A percentile compares a stretch with the other conserved stretches of the same genome.
Conservation (phyloP, 345 rosid species). For the Citrus reticulata region DNA sequence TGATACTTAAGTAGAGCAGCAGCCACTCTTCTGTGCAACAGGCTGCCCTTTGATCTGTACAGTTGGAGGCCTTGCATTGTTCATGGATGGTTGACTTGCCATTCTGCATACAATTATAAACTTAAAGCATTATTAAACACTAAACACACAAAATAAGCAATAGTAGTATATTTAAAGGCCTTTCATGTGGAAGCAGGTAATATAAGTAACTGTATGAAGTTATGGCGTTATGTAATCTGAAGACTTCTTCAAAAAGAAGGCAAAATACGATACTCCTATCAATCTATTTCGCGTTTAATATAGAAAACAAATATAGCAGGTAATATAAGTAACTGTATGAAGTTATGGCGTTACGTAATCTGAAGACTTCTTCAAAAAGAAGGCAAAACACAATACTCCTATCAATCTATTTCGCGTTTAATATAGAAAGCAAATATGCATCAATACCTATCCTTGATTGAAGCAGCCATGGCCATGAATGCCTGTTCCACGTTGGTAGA, state of each 20-base stretch:
- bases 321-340: too few species aligned
- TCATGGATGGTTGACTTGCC: constrained; percentile 77
- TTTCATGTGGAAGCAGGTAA: not conserved
- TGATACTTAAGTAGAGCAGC: constrained; percentile 56
- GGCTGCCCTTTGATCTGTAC: constrained; percentile 78
- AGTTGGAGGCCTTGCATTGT: constrained; percentile 59
- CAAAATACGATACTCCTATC: not conserved
- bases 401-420: not conserved
- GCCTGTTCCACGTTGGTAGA: constrained; percentile 70
- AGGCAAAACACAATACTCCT: not conserved
- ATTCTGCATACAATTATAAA: constrained; percentile 36
- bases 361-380: not conserved
- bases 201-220: not conserved
- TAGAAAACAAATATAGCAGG: too few species aligned
- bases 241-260: not conserved
- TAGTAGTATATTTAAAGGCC: not conserved
- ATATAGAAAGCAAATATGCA: not conserved
- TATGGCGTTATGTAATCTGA: not conserved
- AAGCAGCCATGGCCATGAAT: constrained; percentile 79
- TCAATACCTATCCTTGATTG: constrained; percentile 62
- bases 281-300: not conserved
- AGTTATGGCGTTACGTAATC: not conserved
- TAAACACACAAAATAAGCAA: not conserved
- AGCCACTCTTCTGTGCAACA: constrained; percentile 57
- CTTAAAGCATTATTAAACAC: not conserved